A percentile compares a stretch with the other conserved stretches of the same genome.
These are phyloP conservation scores for Cytospora schulzeri DNA, from an alignment of 2,329 filamentous ascomycete genomes.

Conservation along the genomic window DNA sequence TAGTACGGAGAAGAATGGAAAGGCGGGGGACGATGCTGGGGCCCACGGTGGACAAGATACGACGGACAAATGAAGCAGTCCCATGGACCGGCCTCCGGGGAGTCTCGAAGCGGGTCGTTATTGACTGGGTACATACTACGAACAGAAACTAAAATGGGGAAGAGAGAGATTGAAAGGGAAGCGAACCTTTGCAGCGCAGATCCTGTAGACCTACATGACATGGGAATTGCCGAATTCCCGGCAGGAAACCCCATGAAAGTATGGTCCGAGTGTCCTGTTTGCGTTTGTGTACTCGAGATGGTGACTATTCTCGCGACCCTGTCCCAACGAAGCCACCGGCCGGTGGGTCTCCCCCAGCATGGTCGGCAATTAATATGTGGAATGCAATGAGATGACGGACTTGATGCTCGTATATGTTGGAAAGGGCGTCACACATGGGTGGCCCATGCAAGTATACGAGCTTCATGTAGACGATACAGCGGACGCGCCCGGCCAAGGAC, in stretches of 20 bases:
- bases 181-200: neutral
- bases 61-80: constrained; percentile 3
- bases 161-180: neutral
- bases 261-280: neutral
- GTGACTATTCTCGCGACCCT: neutral
- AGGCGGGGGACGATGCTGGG: neutral
- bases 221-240: neutral
- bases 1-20: neutral
- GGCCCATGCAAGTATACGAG: neutral
- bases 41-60: neutral
- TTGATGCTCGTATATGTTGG: neutral
- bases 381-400: neutral
- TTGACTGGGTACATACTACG: neutral
- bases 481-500: neutral
- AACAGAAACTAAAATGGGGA: neutral
- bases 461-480: neutral
- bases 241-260: neutral
- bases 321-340: neutral
- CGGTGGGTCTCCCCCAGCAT: neutral
- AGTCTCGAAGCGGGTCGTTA: neutral
- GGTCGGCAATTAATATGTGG: neutral
- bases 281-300: neutral
- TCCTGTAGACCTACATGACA: neutral
- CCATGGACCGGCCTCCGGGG: neutral
- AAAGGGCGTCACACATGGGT: neutral